A percentile compares a stretch with the other conserved stretches of the same genome.
These are phyloP conservation scores for Fragilaria crotonensis DNA, from an alignment of 108 stramenopile genomes.

Conservation along the genomic window DNA sequence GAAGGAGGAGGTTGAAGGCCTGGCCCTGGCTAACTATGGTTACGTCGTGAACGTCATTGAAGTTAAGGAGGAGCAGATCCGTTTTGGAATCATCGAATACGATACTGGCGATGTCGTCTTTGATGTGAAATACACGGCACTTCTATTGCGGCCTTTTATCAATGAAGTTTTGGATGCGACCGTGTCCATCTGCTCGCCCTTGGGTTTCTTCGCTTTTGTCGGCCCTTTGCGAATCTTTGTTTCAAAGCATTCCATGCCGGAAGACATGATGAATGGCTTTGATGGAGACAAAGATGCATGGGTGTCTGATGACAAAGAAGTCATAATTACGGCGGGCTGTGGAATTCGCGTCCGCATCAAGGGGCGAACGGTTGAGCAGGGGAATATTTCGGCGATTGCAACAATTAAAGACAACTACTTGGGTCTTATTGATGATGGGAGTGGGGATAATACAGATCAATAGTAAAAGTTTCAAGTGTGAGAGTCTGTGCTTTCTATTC, in stretches of 20 bases:
- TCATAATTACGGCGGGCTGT: slow-evolving; percentile 81
- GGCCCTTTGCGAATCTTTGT: slow-evolving; percentile 91
- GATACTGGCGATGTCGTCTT: slow-evolving; percentile 86
- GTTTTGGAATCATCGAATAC: slow-evolving; percentile 89
- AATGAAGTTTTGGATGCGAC: slow-evolving; percentile 92
- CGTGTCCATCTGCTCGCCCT: slow-evolving; percentile 79
- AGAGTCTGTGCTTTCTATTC: not conserved
- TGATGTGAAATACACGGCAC: slow-evolving; percentile 84
- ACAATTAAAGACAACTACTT: slow-evolving; percentile 94
- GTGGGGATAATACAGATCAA: slow-evolving; percentile 29
- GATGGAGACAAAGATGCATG: slow-evolving; percentile 88
- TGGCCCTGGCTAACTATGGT: slow-evolving; percentile 87
- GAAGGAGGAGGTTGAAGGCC: slow-evolving; percentile 87
- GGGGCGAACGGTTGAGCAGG: slow-evolving; percentile 87
- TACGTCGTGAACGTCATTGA: slow-evolving; percentile 91
- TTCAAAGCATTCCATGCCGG: slow-evolving; percentile 90
- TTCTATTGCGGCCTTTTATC: slow-evolving; percentile 82
- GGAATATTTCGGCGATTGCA: slow-evolving; percentile 89
- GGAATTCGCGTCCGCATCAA: slow-evolving; percentile 88
- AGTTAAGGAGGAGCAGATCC: slow-evolving; percentile 87
- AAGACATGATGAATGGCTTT: slow-evolving; percentile 91
- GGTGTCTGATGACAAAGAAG: slow-evolving; percentile 92
- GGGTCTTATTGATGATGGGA: slow-evolving; percentile 83
- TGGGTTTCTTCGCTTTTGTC: slow-evolving; percentile 89
- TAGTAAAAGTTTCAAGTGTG: not conserved